Evolutionary conservation across 2,329 filamentous ascomycete genomes (phyloP), one percentile per base, ranked within the genome.

Genomic region (Ophiostoma pallidulum): DNA sequence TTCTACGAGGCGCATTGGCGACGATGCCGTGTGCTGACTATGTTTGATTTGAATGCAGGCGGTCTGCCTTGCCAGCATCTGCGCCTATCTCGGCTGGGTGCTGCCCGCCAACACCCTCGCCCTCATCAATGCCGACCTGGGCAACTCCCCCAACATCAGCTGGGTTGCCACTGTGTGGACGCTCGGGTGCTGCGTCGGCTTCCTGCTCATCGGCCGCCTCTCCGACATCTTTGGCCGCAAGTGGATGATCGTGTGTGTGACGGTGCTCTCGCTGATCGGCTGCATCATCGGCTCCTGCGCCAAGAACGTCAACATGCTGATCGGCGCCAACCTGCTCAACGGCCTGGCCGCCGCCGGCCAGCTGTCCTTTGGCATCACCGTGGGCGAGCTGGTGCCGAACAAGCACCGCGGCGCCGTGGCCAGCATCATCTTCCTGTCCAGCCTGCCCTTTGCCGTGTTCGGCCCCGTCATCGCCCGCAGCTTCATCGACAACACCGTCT

Each of bases 401-500:
- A 66, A 63, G 50, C 56, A 60, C 41, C 59, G 70, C 51, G 60
- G 66, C 12, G 59, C 60, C 7, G 59, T 65, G 49, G 59, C 64
- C 19, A 61, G 61, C 1, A 49, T 65, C 38, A 62, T 67, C 28
- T 68, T 71, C 50, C 56, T 68, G 14, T 63, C 62, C 2, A 65
- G 63, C 22, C 51, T 67, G 20, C 65, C 66, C 12, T 67, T 66
- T 50, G 65, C 67, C 47, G 62, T 66, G 24, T 67, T 69, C 48
- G 72, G 70, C 0, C 69, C 69, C 16, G 58, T 72, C 37, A 69
- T 75, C 46, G 71, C 71, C 3, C 61, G 66, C n/a, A 58, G 61
- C 4, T 63, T 74, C 32, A 66, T 71, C 47, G 48, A 62, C 20
- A 62, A 69, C 41, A 73, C 71, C 1, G 57, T 53, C 4, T 56